Evolutionary conservation across 495 filamentous ascomycete species (phyloP).

Genomic region (Xylaria palmicola): DNA sequence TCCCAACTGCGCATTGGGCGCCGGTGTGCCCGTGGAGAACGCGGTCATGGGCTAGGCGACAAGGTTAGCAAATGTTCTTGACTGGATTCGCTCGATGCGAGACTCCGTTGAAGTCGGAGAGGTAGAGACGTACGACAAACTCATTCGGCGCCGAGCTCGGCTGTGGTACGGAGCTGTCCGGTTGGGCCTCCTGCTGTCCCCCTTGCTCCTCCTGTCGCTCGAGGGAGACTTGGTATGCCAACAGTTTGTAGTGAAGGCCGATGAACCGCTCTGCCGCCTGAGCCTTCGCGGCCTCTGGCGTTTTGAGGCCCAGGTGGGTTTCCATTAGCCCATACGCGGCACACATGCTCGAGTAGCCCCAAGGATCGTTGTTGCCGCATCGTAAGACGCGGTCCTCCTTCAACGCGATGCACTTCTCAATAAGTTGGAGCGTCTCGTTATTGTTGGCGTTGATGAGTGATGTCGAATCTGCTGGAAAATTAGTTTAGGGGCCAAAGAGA

Average conservation of each 20-base stretch:
- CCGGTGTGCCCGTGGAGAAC: constrained; percentile 17
- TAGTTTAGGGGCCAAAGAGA: no score
- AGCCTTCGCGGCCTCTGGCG: constrained; percentile 29
- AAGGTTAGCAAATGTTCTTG: not conserved
- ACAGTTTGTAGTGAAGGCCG: constrained; percentile 34
- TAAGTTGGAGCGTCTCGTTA: constrained; percentile 31
- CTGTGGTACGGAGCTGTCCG: constrained; percentile 17
- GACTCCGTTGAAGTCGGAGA: not conserved
- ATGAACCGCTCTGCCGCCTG: constrained; percentile 33
- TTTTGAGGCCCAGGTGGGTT: constrained; percentile 34
- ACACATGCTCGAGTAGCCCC: constrained; percentile 37
- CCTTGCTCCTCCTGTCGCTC: constrained; percentile 20
- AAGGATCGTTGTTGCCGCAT: constrained; percentile 35
- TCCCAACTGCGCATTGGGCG: constrained; percentile 16
- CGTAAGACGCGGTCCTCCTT: constrained; percentile 33
- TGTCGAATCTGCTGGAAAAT: constrained; percentile 23
- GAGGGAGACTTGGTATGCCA: constrained; percentile 43
- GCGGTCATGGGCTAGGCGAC: constrained; percentile 25
- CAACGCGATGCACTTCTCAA: constrained; percentile 33
- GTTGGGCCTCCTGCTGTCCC: constrained; percentile 17
- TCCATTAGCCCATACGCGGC: constrained; percentile 33
- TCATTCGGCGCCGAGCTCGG: constrained; percentile 21
- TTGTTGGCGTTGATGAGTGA: constrained; percentile 29
- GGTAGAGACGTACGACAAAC: constrained; percentile 17
- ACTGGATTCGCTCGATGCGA: no score